Evolutionary conservation across 805 yeast genomes (phyloP).

Genomic region (Saccharomycopsis fermentans): DNA sequence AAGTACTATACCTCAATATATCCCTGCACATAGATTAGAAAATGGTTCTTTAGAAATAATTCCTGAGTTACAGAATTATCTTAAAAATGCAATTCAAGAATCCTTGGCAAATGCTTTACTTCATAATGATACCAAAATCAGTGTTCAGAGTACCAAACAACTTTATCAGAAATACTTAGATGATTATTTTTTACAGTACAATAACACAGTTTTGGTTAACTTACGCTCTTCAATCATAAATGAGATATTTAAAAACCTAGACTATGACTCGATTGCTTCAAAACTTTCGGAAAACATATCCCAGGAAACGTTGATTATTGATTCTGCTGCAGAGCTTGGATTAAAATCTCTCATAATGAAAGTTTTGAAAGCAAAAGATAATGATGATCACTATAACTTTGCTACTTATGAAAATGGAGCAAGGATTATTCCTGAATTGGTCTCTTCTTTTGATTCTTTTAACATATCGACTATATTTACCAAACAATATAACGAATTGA

Average conservation of each 20-base stretch:
- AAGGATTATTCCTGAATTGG: slow-evolving; percentile 10
- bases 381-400: slow-evolving; percentile 7
- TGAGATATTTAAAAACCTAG: slow-evolving; percentile 1
- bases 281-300: not conserved
- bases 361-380: slow-evolving; percentile 1
- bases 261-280: not conserved
- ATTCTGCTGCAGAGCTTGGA: slow-evolving; percentile 14
- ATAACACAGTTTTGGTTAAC: not conserved
- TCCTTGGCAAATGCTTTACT: not conserved
- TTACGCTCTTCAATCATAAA: slow-evolving; percentile 5
- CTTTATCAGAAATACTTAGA: not conserved
- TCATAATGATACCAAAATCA: not conserved
- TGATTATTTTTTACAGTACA: not conserved
- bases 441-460: slow-evolving; percentile 11
- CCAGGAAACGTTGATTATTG: slow-evolving; percentile 3
- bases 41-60: not conserved
- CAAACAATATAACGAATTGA: not conserved
- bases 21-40: not conserved
- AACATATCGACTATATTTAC: slow-evolving; percentile 11
- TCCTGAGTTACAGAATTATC: slow-evolving; percentile 1
- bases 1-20: slow-evolving; percentile 3
- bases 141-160: not conserved
- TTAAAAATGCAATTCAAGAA: not conserved
- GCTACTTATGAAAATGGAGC: slow-evolving; percentile 18
- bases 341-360: slow-evolving; percentile 6